phyloP scores from a whole-genome alignment of 192 early-diverging fungal genomes.

The Backusella liffmaniae region DNA sequence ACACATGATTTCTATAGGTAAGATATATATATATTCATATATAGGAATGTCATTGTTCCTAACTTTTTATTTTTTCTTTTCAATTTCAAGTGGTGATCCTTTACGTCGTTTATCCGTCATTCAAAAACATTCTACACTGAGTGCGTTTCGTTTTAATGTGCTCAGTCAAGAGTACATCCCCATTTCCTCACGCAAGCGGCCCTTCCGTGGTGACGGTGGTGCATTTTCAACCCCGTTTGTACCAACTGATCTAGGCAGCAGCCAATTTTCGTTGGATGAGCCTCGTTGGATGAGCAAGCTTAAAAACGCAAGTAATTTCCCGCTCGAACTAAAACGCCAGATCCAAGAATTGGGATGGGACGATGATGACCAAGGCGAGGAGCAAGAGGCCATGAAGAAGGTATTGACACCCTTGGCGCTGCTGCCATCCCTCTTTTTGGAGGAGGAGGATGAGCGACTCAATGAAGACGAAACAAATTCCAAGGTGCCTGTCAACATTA shows the following conservation, averaged over 20 bases:
- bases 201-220: constrained; percentile 43
- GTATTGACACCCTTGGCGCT: constrained; percentile 46
- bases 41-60: neutral
- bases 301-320: constrained; percentile 46
- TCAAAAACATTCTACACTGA: constrained; percentile 42
- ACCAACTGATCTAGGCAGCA: constrained; percentile 51
- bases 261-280: constrained; percentile 52
- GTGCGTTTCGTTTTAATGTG: constrained; percentile 48
- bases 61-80: neutral
- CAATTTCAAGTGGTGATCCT: constrained; percentile 33
- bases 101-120: constrained; percentile 37
- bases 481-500: constrained; percentile 4
- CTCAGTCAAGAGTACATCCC: constrained; percentile 46
- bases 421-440: constrained; percentile 49
- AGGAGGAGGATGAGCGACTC: constrained; percentile 38
- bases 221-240: constrained; percentile 51
- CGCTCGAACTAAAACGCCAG: constrained; percentile 46
- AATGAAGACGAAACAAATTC: constrained; percentile 16
- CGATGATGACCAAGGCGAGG: constrained; percentile 43
- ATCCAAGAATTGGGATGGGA: constrained; percentile 57
- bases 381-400: constrained; percentile 43
- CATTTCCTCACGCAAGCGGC: constrained; percentile 43
- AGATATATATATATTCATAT: neutral
- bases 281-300: constrained; percentile 49
- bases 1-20: constrained; percentile 51